Percentiles rank a stretch among this genome's conserved stretches.
Evolutionary conservation across 192 early-diverging fungal genomes (phyloP).

Genomic region (Rhizophagus prolifer): DNA sequence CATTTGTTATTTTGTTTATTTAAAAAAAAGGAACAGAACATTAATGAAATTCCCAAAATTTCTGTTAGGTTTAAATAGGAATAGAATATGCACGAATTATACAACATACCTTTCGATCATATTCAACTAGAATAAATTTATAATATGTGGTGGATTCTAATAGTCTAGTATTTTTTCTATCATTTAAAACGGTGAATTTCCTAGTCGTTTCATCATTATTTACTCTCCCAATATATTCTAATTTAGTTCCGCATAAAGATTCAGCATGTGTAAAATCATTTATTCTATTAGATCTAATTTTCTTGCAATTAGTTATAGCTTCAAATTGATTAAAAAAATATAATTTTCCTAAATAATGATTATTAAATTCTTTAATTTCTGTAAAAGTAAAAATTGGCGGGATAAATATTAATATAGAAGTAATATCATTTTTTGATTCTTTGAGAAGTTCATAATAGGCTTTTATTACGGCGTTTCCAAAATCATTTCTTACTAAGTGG

Average conservation of each 20-base stretch:
- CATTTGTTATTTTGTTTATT: too few relatives aligned
- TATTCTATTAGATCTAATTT: slow-evolving; percentile 2
- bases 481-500: not conserved
- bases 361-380: not conserved
- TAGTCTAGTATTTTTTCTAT: not conserved
- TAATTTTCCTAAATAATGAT: slow-evolving; percentile 30
- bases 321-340: slow-evolving; percentile 36
- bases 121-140: slow-evolving; percentile 31
- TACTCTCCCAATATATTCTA: too few relatives aligned
- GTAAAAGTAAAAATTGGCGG: slow-evolving; percentile 17
- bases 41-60: too few relatives aligned
- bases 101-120: slow-evolving; percentile 15
- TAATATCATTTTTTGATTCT: not conserved
- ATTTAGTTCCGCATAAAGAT: not conserved
- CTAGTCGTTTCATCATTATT: too few relatives aligned
- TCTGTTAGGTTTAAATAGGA: not conserved
- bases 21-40: too few relatives aligned
- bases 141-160: slow-evolving; percentile 1
- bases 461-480: slow-evolving; percentile 1
- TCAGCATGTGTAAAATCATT: slow-evolving; percentile 14
- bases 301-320: slow-evolving; percentile 14
- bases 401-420: slow-evolving; percentile 11
- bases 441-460: not conserved
- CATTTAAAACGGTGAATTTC: slow-evolving; percentile 6
- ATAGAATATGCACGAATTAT: not conserved